These are phyloP conservation scores for Pyronema domesticum DNA, from an alignment of 495 filamentous ascomycete genomes.

Conservation along the genomic window DNA sequence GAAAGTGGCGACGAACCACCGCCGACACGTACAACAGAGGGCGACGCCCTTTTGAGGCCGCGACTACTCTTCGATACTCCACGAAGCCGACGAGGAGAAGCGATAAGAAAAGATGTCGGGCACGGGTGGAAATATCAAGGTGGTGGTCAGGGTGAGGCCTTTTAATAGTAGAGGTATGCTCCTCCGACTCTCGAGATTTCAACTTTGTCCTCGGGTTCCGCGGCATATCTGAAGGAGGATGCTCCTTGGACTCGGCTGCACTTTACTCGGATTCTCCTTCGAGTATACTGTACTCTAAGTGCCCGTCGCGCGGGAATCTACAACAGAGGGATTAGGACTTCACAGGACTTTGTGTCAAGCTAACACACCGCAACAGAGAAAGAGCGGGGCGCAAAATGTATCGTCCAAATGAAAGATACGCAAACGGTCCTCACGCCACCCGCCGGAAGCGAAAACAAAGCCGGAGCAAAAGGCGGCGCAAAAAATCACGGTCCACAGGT, in stretches of 20 bases:
- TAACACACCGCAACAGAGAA: slow-evolving; percentile 36
- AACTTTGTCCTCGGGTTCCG: background rate
- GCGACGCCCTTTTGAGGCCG: too few species aligned
- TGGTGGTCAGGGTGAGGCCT: slow-evolving; percentile 86
- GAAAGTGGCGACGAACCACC: too few species aligned
- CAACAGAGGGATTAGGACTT: slow-evolving; percentile 1
- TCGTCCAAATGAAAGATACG: slow-evolving; percentile 83
- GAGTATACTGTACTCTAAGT: too few species aligned
- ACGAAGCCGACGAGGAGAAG: too few species aligned
- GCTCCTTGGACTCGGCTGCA: too few species aligned
- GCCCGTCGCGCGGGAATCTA: too few species aligned
- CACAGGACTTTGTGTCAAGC: slow-evolving; percentile 4
- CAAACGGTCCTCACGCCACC: slow-evolving; percentile 80
- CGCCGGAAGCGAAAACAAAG: slow-evolving; percentile 34
- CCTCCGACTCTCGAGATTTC: slow-evolving; percentile 7
- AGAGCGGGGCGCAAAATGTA: slow-evolving; percentile 86
- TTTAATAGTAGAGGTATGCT: slow-evolving; percentile 76
- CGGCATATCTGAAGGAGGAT: too few species aligned
- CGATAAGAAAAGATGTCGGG: too few species aligned
- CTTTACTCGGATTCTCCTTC: too few species aligned
- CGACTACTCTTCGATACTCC: too few species aligned
- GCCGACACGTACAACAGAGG: too few species aligned
- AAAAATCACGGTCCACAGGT: slow-evolving; percentile 59
- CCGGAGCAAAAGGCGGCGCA: slow-evolving; percentile 38
- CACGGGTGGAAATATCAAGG: slow-evolving; percentile 90